Evolutionary conservation across 2,329 filamentous ascomycete species (phyloP), one percentile per base, ranked within the genome.

Genomic region (Claviceps sp.): DNA sequence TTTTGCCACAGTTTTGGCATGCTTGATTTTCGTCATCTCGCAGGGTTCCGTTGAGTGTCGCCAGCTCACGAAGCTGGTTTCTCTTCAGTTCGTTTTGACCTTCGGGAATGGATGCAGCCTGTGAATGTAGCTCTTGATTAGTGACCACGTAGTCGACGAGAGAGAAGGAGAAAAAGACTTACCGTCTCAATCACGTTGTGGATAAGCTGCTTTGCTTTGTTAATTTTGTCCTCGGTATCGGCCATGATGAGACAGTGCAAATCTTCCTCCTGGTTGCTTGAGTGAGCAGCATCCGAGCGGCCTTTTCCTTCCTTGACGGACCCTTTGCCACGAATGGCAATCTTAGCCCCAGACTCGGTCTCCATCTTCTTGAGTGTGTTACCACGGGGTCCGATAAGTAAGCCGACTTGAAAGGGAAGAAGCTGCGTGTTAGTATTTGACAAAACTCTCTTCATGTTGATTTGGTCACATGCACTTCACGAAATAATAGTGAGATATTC

Each of bases 281-380:
- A 89, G 72, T 98, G 93, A 74, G 93, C 93, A 63, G 93, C 93
- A 70, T 98, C 93, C 74, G 93, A 97, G 61, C 93, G 89, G 61
- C 93, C 93, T 71, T 98, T 98, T 76, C 93, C 93, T 80, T 98
- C 93, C 73, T 98, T 98, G 68, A 98, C 93, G 63, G 93, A 98
- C 68, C 93, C 93, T 74, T 98, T 98, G 76, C 93, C 93, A 72
- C 93, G 91, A 67, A 98, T 98, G 61, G 93, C 93, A 75, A 98
- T 98, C 72, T 98, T 98, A 69, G 93, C 93, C 58, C 85, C 85
- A 53, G 93, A 98, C 73, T 98, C 90, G 65, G 85, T 82, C 70
- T 98, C 93, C 93, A 98, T 98, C 72, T 96, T 98, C 77, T 98
- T 98, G 67, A 98, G 75, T 61, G 93, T 98, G 70, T 98, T 98